Evolutionary conservation across 164 flowering plant species (phyloP), one percentile per base, ranked within the genome.

Genomic region (Akebia trifoliata): DNA sequence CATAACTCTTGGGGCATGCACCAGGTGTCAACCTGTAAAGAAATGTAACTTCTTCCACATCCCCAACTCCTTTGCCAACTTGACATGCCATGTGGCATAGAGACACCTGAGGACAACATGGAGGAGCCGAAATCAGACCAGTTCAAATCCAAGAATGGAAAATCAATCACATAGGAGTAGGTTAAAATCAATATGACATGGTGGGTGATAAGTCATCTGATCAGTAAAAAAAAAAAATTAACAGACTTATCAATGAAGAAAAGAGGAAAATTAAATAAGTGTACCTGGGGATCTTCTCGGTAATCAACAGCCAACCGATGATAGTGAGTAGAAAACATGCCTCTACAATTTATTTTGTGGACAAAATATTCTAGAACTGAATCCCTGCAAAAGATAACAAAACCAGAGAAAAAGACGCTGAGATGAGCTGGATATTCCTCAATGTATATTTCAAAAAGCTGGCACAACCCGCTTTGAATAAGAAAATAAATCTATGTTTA

Each of bases 321-420:
- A 71, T 94, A 94, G 61, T 94, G 99, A 55, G 97, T 90, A 43
- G 97, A 90, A 68, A 94, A 94, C 83, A 94, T 69, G 71, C 97
- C 99, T 63, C 95, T 73, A 46, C 99, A 94, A 30, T 77, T 75
- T 60, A 90, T 82, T 48, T 75, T 72, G 52, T 66, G 75, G 48
- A 90, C 83, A 72, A 90, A 81, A 77, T 94, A 88, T 18, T 87
- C 90, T 50, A 94, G 85, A 61, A 90, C 97, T 24, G 99, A 81
- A 69, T 82, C 95, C 61, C 99, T 94, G 87, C 36, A 45, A 70
- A 35, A 51, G 26, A 62, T 7, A 59, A 31, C 44, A 55, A 60
- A 9, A 1, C 35, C 61, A 50, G 52, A 49, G 22, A 48, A 42
- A 56, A 34, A 53, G 8, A 28, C 46, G 22, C 10, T 58, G 47